A percentile compares a stretch with the other conserved stretches of the same genome.
phyloP scores from a whole-genome alignment of 148 eudicot genomes.

The Persicaria maculosa region DNA sequence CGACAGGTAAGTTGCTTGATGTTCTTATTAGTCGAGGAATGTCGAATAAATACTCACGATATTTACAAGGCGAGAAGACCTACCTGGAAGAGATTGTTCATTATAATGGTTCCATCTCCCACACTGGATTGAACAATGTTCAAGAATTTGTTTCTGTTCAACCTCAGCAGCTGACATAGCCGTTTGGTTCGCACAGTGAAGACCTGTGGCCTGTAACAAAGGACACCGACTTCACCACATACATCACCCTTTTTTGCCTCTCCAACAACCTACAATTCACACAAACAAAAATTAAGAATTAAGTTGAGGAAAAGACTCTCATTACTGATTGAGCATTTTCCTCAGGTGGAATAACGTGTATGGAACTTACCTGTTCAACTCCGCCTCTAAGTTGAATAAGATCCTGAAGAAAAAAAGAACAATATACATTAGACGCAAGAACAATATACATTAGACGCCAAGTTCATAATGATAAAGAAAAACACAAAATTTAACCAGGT shows the following conservation, averaged over 20 bases:
- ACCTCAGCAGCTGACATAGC: slow-evolving; percentile 57
- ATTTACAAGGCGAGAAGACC: not conserved
- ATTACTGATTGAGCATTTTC: not conserved
- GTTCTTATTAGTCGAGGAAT: not conserved
- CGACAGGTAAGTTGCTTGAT: not conserved
- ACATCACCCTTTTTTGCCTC: slow-evolving; percentile 57
- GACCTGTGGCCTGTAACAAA: slow-evolving; percentile 86
- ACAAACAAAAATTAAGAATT: not conserved
- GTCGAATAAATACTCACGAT: not conserved
- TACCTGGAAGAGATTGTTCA: slow-evolving; percentile 74
- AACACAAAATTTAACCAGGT: not conserved
- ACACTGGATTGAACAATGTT: slow-evolving; percentile 55
- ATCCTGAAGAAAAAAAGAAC: not conserved
- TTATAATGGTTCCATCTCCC: slow-evolving; percentile 63
- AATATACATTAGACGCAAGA: no score
- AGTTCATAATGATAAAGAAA: not conserved
- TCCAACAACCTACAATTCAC: slow-evolving; percentile 47
- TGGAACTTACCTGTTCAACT: slow-evolving; percentile 4
- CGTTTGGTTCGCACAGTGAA: slow-evolving; percentile 76
- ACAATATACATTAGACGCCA: not conserved
- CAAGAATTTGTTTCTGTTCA: slow-evolving; percentile 58
- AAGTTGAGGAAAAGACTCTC: not conserved
- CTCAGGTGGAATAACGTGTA: not conserved
- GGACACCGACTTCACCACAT: slow-evolving; percentile 89
- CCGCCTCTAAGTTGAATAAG: slow-evolving; percentile 7